Evolutionary conservation across 352 stramenopile genomes (phyloP).

Genomic region (Pythium dissotocum): DNA sequence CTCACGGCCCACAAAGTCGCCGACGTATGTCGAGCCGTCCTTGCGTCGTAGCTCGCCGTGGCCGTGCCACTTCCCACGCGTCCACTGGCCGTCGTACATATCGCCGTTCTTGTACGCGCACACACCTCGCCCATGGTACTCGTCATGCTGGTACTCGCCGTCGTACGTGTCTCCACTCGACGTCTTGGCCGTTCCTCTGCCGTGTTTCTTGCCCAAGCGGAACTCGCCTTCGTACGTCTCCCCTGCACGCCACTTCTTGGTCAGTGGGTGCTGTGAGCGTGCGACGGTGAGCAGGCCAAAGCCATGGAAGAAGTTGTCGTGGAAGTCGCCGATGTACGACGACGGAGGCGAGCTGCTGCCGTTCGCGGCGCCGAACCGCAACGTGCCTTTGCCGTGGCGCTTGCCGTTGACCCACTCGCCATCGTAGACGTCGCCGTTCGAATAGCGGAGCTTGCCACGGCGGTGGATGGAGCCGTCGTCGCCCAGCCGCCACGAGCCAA

Average conservation of each 20-base stretch:
- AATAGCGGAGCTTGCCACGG: conserved; percentile 62
- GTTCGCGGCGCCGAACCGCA: conserved; percentile 44
- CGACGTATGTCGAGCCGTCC: conserved; percentile 58
- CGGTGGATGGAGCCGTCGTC: conserved; percentile 78
- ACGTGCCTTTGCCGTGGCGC: conserved; percentile 57
- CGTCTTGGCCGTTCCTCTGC: conserved; percentile 43
- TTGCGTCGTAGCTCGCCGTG: conserved; percentile 44
- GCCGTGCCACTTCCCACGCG: conserved; percentile 59
- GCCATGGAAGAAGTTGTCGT: conserved; percentile 53
- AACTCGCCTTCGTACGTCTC: conserved; percentile 77
- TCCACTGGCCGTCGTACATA: conserved; percentile 72
- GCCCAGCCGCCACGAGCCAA: conserved; percentile 67
- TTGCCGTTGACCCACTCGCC: conserved; percentile 87
- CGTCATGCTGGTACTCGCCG: conserved; percentile 46
- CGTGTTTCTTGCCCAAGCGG: conserved; percentile 47
- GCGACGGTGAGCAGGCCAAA: conserved; percentile 58
- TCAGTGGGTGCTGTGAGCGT: conserved; percentile 62
- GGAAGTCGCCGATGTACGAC: conserved; percentile 54
- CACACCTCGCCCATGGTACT: conserved; percentile 56
- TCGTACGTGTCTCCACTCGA: conserved; percentile 51
- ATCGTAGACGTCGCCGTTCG: conserved; percentile 80
- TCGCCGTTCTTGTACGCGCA: conserved; percentile 62
- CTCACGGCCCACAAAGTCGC: conserved; percentile 45
- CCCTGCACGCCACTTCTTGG: conserved; percentile 55
- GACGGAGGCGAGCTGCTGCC: conserved; percentile 23